Conservation (phyloP, 257 asterid species). For the Solanum paucissectum region DNA sequence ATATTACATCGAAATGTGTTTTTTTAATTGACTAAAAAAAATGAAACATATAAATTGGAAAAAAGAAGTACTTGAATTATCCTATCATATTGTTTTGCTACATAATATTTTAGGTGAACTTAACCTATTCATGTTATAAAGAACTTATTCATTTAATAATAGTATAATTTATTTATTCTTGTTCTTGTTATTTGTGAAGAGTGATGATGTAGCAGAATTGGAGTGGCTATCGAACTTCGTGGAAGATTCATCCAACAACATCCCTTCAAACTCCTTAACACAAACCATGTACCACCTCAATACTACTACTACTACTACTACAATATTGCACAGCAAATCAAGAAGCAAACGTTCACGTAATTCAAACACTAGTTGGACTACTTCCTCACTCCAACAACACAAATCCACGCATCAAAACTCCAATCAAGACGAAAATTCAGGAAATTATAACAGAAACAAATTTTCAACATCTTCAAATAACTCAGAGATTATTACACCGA, state of each 20-base stretch:
- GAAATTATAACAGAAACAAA: not conserved
- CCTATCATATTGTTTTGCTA: too few species aligned
- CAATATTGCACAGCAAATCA: slow-evolving; percentile 20
- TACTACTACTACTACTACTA: not conserved
- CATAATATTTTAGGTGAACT: not conserved
- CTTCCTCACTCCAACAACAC: not conserved
- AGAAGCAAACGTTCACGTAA: slow-evolving; percentile 37
- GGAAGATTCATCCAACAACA: slow-evolving; percentile 49
- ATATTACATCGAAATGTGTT: too few species aligned
- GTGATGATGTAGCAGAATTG: slow-evolving; percentile 59
- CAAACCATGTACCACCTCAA: slow-evolving; percentile 1
- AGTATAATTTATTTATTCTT: too few species aligned
- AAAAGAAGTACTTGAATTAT: too few species aligned
- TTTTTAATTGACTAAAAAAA: too few species aligned
- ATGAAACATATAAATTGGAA: too few species aligned
- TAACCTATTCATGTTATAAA: not conserved
- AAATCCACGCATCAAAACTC: not conserved
- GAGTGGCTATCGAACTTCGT: slow-evolving; percentile 71
- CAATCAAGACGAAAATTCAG: not conserved
- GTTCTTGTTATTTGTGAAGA: slow-evolving; percentile 8
- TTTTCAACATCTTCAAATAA: not conserved
- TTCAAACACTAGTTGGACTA: slow-evolving; percentile 6
- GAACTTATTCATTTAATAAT: not conserved
- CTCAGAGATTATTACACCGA: slow-evolving; percentile 15
- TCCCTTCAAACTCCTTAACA: slow-evolving; percentile 25